Evolutionary conservation across 2,329 filamentous ascomycete genomes (phyloP), one percentile per base, ranked within the genome.

Genomic region (Trichoderma sp.): DNA sequence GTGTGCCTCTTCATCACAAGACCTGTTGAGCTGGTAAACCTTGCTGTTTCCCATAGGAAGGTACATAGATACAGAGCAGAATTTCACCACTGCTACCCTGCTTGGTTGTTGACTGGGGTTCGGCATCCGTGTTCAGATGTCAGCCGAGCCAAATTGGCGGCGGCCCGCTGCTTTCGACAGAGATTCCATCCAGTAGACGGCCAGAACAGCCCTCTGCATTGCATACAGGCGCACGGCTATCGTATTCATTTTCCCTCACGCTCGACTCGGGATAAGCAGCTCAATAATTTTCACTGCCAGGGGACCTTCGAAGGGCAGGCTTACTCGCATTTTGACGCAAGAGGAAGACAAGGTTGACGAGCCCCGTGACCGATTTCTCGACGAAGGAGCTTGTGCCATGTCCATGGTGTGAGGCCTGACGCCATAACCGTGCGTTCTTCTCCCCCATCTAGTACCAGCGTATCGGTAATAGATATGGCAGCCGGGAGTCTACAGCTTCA

Each of bases 351-450:
- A 35, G 63, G 63, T 35, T 35, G 52, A 22, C 34, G 5, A 57
- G 63, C 63, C 63, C 27, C 63, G 63, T 65, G 63, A 65, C 37
- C 32, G 19, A 27, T 25, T 45, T 56, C 32, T 50, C 22, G 50
- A 39, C 35, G 17, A 19, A 42, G 27, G 35, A 56, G 61, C 10
- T 7, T 50, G 58, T 22, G 39, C n/a, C 32, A 25, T 32, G 17
- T 32, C 10, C 4, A 5, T 13, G 48, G n/a, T 39, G 35, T 42
- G 34, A 39, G 35, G 15, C 35, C 50, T 64, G 61, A 64, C 61
- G 50, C 61, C 61, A 64, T 56, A 42, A 34, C 61, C 35, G 29
- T 54, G 22, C 61, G 37, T 25, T 56, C 48, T 56, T 52, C 8
- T 25, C 32, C 32, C 48, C 22, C 32, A 22, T 25, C 35, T 37